Evolutionary conservation across 768 basidiomycete species (phyloP), one percentile per base, ranked within the genome.

Genomic region (Clitopilus hobsonii): DNA sequence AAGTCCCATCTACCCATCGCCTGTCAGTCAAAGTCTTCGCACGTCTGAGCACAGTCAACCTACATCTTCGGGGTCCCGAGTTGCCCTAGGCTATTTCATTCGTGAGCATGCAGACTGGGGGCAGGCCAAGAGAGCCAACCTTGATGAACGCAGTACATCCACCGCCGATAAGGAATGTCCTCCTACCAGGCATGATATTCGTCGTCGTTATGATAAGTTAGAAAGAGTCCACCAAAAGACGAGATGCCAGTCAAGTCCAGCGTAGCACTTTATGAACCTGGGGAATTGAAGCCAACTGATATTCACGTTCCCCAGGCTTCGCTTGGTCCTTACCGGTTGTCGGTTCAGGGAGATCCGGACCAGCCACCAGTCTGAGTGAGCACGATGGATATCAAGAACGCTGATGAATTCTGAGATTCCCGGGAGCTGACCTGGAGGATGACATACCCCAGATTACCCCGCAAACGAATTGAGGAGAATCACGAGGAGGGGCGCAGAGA

Each of bases 71-170:
- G 88, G 88, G 5, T 79, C 74, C 65, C 88, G 79, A 52, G 69
- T 70, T 14, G 79, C 85, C 61, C 83, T 80, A 13, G 87, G 90
- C 89, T 89, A 67, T 20, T 18, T 27, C 14, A 38, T 23, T 30
- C 38, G 16, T 18, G 32, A 55, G 11, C 25, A 63, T 56, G 49
- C 27, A 13, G 22, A n/a, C 38, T 28, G 4, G 6, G 13, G 10
- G 16, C 14, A 14, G 3, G n/a, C 16, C 8, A 32, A 22, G 20
- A 20, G 23, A 38, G 29, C 74, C 50, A 45, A 85, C 88, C 80
- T 91, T 91, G 65, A 82, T 84, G 65, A 91, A 91, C 20, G 84
- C 84, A 0, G 90, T 91, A 63, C 83, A 85, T 58, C 89, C 88
- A 38, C 78, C 84, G 5, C 89, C 89, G 47, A 91, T 69, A 49